Percentiles rank a stretch among this genome's conserved stretches.
Evolutionary conservation across 805 yeast species (phyloP).

Genomic region (Kluyveromyces dobzhanskii): DNA sequence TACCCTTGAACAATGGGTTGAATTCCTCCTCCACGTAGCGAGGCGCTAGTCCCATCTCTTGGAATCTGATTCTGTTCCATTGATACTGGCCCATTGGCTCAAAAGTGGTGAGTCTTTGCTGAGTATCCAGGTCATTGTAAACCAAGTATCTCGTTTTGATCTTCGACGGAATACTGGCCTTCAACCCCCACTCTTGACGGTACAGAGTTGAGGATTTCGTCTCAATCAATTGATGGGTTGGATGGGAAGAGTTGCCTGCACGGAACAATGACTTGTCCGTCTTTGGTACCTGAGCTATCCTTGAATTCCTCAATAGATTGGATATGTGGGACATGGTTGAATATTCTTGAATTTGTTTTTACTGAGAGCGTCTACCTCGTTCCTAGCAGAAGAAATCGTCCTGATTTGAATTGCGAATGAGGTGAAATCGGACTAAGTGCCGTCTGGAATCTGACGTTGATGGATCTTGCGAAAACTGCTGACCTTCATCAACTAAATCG

Average conservation of each 20-base stretch:
- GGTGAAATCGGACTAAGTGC: no score
- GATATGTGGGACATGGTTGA: conserved; percentile 11
- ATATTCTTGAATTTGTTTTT: not conserved
- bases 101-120: conserved; percentile 60
- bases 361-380: no score
- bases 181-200: conserved; percentile 70
- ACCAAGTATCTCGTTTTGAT: conserved; percentile 51
- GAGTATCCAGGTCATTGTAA: conserved; percentile 57
- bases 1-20: conserved; percentile 31
- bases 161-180: conserved; percentile 58
- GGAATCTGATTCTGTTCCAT: conserved; percentile 56
- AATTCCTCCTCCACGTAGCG: conserved; percentile 16
- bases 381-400: no score
- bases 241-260: conserved; percentile 27
- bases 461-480: no score
- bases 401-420: no score
- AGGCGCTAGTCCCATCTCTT: conserved; percentile 50
- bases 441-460: no score
- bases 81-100: conserved; percentile 51
- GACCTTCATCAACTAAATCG: no score
- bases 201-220: conserved; percentile 56
- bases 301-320: conserved; percentile 25
- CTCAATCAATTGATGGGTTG: conserved; percentile 67
- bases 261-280: conserved; percentile 15
- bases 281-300: conserved; percentile 30